Percentiles rank a stretch among this genome's conserved stretches.
These are phyloP conservation scores for Zygoascus hellenicus DNA, from an alignment of 1,139 yeast genomes.

Conservation along the genomic window DNA sequence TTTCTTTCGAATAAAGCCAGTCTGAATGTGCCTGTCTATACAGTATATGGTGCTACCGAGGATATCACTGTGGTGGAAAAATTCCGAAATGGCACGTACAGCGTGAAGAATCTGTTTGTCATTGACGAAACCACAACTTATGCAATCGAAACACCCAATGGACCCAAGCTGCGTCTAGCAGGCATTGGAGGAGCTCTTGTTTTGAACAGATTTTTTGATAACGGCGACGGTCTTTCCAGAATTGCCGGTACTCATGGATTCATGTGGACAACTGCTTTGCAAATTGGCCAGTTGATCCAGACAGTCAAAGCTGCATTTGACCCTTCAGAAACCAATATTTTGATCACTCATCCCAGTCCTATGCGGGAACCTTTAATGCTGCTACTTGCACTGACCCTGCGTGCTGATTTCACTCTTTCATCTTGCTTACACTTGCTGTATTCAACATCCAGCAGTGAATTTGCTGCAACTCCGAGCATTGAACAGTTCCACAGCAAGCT, in stretches of 20 bases:
- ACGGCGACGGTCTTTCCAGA: conserved; percentile 44
- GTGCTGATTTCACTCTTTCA: conserved; percentile 67
- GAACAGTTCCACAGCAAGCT: conserved; percentile 49
- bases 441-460: conserved; percentile 66
- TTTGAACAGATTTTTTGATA: conserved; percentile 63
- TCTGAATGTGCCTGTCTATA: conserved; percentile 63
- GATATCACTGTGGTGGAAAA: conserved; percentile 61
- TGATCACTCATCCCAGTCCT: conserved; percentile 64
- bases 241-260: conserved; percentile 70
- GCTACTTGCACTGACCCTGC: conserved; percentile 59
- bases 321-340: conserved; percentile 48
- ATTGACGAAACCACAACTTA: conserved; percentile 50
- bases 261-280: conserved; percentile 68
- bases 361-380: conserved; percentile 61
- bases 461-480: conserved; percentile 56
- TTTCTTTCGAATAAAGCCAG: conserved; percentile 43
- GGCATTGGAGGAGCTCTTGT: conserved; percentile 73
- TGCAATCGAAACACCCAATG: conserved; percentile 37
- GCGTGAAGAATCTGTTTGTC: conserved; percentile 51
- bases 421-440: conserved; percentile 70
- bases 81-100: conserved; percentile 49
- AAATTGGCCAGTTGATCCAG: conserved; percentile 57
- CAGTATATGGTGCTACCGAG: conserved; percentile 71
- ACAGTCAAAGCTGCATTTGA: conserved; percentile 40
- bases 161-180: conserved; percentile 48